These are phyloP conservation scores for Cardiospermum halicacabum DNA, from an alignment of 345 rosid species.

Conservation along the genomic window DNA sequence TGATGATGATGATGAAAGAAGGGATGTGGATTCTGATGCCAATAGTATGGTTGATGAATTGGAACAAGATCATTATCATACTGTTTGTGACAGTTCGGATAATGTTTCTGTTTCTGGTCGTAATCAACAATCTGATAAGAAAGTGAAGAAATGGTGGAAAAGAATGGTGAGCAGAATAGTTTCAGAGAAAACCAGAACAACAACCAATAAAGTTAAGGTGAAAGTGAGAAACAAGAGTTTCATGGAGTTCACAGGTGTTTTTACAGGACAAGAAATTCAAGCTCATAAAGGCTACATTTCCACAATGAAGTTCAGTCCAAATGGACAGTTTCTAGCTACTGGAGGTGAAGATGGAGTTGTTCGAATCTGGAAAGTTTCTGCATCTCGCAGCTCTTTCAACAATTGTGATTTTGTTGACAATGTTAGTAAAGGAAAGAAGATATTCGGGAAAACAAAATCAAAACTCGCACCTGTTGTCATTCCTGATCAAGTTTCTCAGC, in stretches of 20 bases:
- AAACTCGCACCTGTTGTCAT: slow-evolving; percentile 35
- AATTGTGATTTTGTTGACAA: slow-evolving; percentile 12
- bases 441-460: slow-evolving; percentile 25
- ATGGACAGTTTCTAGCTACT: slow-evolving; percentile 67
- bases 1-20: slow-evolving; percentile 25
- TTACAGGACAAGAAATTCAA: slow-evolving; percentile 50
- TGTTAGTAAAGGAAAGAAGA: slow-evolving; percentile 13
- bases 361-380: slow-evolving; percentile 65
- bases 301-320: slow-evolving; percentile 85
- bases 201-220: slow-evolving; percentile 45
- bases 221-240: slow-evolving; percentile 54
- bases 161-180: slow-evolving; percentile 17
- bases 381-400: slow-evolving; percentile 26
- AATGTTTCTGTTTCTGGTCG: too few relatives aligned
- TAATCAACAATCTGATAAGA: slow-evolving; percentile 25
- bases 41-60: slow-evolving; percentile 39
- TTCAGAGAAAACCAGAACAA: slow-evolving; percentile 13
- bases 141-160: slow-evolving; percentile 49
- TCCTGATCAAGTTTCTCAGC: slow-evolving; percentile 60
- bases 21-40: slow-evolving; percentile 37
- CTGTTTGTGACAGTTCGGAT: too few relatives aligned
- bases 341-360: slow-evolving; percentile 86
- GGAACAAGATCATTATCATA: slow-evolving; percentile 22
- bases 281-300: slow-evolving; percentile 75
- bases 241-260: slow-evolving; percentile 68